Evolutionary conservation across 805 yeast species (phyloP), one percentile per base, ranked within the genome.

Genomic region (Candida takata): DNA sequence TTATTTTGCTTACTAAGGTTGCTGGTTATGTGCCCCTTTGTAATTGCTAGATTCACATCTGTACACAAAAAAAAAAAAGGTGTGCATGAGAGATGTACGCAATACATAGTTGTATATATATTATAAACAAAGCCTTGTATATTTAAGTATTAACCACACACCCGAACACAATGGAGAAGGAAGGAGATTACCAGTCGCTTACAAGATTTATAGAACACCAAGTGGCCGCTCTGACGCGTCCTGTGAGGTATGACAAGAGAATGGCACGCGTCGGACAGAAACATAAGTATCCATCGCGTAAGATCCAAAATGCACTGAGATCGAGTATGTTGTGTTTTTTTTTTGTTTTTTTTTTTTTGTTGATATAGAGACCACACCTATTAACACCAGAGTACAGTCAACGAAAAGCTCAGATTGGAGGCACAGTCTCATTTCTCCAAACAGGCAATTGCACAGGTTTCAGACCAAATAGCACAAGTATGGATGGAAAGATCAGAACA

Each of bases 401-500:
- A 50, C 14, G 9, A 37, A 2, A 37, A 30, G n/a, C 18, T 47
- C 2, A 9, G 31, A 1, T 26, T 30, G 2, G 39, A 42, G 4
- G 35, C 39, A 29, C 42, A 39, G 8, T 29, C 24, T 19, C 36
- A 29, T 16, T 49, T 36, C 35, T 49, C 56, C 8, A 37, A 39
- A 16, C 54, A 53, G 29, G 41, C 57, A 6, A 37, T 46, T 9
- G 39, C 37, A 14, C 47, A 50, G 24, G 32, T 41, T 4, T 32
- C 40, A 13, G 51, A 50, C 16, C 57, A 53, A 18, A 41, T 51
- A 3, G 8, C 35, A 4, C 35, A 37, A 8, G 11, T 49, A 18
- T 37, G 49, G 44, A 36, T 41, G 5, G 41, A 43, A 9, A 25
- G 35, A 21, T 11, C 28, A 1, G 35, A 34, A 4, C 27, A 38